Percentiles rank a stretch among this genome's conserved stretches.
phyloP scores from a whole-genome alignment of 768 basidiomycete species.

The Dioszegia hungarica region DNA sequence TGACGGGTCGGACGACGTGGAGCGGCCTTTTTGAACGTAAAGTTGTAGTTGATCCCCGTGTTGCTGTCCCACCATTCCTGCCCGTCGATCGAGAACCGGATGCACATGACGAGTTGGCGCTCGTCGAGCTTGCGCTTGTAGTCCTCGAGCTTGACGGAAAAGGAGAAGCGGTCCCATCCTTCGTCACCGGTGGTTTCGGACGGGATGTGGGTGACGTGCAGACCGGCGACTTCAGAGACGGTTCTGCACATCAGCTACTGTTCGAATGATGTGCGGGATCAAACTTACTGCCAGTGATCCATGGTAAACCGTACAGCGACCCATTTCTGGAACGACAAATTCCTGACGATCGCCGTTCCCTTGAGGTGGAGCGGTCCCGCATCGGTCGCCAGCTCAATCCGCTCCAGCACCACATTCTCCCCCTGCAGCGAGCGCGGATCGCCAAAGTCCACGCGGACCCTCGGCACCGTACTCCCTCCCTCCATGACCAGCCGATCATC shows the following conservation, averaged over 20 bases:
- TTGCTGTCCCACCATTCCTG: slow-evolving; percentile 49
- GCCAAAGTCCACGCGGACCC: slow-evolving; percentile 40
- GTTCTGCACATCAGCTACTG: slow-evolving; percentile 33
- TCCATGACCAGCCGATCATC: slow-evolving; percentile 38
- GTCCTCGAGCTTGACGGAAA: slow-evolving; percentile 49
- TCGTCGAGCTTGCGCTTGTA: slow-evolving; percentile 46
- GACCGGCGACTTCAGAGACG: slow-evolving; percentile 44
- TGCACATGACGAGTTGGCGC: slow-evolving; percentile 43
- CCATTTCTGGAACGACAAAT: slow-evolving; percentile 80
- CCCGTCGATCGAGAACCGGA: slow-evolving; percentile 43
- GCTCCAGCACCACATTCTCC: slow-evolving; percentile 51
- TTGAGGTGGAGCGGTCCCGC: slow-evolving; percentile 54
- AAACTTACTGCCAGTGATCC: slow-evolving; percentile 73
- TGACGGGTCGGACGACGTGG: slow-evolving; percentile 18
- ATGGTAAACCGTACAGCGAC: slow-evolving; percentile 86
- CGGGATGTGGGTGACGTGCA: slow-evolving; percentile 45
- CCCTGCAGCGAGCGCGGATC: slow-evolving; percentile 20
- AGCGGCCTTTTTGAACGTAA: slow-evolving; percentile 41
- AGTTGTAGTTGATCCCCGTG: slow-evolving; percentile 46
- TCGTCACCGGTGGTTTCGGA: slow-evolving; percentile 42
- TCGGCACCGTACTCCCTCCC: slow-evolving; percentile 38
- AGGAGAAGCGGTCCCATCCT: slow-evolving; percentile 49
- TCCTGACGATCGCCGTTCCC: slow-evolving; percentile 73
- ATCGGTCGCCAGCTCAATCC: slow-evolving; percentile 45
- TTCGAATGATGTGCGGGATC: neutral